Base-by-base conservation (phyloP, 805 yeast genomes). In the Candida andamanensis region DNA sequence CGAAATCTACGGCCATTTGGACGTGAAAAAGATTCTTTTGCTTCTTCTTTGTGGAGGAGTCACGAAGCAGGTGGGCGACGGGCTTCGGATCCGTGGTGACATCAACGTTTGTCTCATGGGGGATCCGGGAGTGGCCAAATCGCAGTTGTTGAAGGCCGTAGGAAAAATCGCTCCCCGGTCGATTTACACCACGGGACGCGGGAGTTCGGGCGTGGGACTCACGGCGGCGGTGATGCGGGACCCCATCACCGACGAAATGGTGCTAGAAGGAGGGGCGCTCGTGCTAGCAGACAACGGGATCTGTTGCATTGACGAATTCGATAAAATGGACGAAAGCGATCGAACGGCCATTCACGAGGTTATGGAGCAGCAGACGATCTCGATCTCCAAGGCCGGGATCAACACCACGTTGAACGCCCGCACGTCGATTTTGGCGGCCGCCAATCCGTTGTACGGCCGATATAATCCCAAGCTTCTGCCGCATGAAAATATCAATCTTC, bases 181-280 rank as follows among this genome's bases (percentile, higher is more conserved):
- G 30, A 94, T 92, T 18, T 92, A 92, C 58, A 92, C 98, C 6
- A 92, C 98, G 1, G 98, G 98, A 63, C 78, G 95, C 50, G 98
- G 98, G 56, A 87, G 97, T 4, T 92, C 98, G 0, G 98, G 98
- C 36, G 98, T 92, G 28, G 98, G 98, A 64, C 69, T 92, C 49
- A 92, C 98, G 4, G 98, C 98, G 2, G 98, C 98, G 0, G 98
- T 92, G 21, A 87, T 92, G 95, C 76, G 92, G 50, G 98, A 92
- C 57, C 97, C 97, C 2, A 90, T 89, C n/a, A 92, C 98, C 1
- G 98, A 92, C 58, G 98, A 92, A 60, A 85, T 90, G 95, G 85
- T 92, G 11, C 69, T 92, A 31, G 98, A 92, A 71, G 98, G 97
- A 37, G 98, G 98, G 60, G 97, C 98, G 1, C 69, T 92, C 36